phyloP scores from a whole-genome alignment of 345 rosid genomes.

The Pugionium cornutum region DNA sequence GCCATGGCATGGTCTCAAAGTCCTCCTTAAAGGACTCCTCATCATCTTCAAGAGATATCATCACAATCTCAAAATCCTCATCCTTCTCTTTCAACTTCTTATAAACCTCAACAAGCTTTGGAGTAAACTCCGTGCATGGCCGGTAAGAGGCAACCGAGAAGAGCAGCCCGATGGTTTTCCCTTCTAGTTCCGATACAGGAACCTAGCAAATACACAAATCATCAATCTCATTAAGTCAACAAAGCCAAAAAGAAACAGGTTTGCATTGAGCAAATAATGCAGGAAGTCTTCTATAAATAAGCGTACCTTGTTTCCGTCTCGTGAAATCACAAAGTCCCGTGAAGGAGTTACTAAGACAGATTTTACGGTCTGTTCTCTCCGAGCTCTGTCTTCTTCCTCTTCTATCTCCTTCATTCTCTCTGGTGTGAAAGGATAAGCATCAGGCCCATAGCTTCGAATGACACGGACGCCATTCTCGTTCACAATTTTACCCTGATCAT shows the following conservation, averaged over 20 bases:
- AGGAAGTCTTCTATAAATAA: slow-evolving; percentile 2
- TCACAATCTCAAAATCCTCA: slow-evolving; percentile 64
- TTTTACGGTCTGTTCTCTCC: slow-evolving; percentile 57
- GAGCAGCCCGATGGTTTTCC: slow-evolving; percentile 64
- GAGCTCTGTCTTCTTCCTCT: slow-evolving; percentile 63
- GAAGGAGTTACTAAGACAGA: slow-evolving; percentile 53
- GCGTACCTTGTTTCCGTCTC: slow-evolving; percentile 55
- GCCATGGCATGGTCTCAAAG: slow-evolving; percentile 62
- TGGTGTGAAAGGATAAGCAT: slow-evolving; percentile 62
- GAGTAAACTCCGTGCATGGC: slow-evolving; percentile 48
- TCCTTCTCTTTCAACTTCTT: slow-evolving; percentile 53
- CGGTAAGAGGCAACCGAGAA: slow-evolving; percentile 43
- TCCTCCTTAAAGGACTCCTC: slow-evolving; percentile 55
- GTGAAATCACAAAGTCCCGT: slow-evolving; percentile 61
- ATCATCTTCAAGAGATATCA: slow-evolving; percentile 57
- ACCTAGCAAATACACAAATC: slow-evolving; percentile 40
- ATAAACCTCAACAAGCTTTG: slow-evolving; percentile 52
- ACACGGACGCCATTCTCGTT: slow-evolving; percentile 54
- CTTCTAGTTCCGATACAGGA: slow-evolving; percentile 64
- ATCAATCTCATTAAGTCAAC: slow-evolving; percentile 8
- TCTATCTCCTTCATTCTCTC: slow-evolving; percentile 62
- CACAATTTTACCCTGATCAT: slow-evolving; percentile 55
- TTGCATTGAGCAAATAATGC: background rate
- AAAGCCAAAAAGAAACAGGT: background rate
- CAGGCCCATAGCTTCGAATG: slow-evolving; percentile 60